Evolutionary conservation across 495 filamentous ascomycete genomes (phyloP).

Genomic region (Trichoderma erinaceum): DNA sequence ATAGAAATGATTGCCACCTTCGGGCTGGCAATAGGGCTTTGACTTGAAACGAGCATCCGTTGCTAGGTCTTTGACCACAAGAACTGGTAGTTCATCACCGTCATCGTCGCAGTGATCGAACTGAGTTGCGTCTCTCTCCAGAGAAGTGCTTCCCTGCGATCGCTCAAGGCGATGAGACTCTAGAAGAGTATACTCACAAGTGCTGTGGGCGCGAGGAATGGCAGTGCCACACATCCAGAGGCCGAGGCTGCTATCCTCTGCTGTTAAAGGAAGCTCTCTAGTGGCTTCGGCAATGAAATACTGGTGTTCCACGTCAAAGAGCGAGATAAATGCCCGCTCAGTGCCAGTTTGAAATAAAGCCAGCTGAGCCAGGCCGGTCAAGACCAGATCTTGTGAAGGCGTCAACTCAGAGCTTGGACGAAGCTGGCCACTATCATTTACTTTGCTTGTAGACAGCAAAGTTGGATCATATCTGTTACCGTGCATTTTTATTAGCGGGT

Average conservation of each 20-base stretch:
- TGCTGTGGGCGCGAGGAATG: constrained; percentile 37
- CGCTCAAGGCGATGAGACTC: background rate
- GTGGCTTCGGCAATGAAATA: constrained; percentile 62
- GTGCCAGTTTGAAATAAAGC: constrained; percentile 48
- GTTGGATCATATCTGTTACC: constrained; percentile 18
- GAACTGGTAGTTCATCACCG: constrained; percentile 29
- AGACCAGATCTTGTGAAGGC: constrained; percentile 48
- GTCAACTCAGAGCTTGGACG: constrained; percentile 21
- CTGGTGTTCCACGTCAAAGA: constrained; percentile 54
- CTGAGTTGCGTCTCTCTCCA: constrained; percentile 21
- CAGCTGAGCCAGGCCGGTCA: constrained; percentile 60
- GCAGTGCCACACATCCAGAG: constrained; percentile 36
- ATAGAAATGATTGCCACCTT: constrained; percentile 52
- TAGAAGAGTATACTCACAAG: constrained; percentile 43
- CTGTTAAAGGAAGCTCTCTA: constrained; percentile 42
- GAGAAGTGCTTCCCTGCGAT: background rate
- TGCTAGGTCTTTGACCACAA: constrained; percentile 46
- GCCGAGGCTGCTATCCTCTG: constrained; percentile 27
- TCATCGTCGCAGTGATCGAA: constrained; percentile 17
- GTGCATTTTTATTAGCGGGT: background rate
- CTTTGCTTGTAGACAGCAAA: constrained; percentile 17
- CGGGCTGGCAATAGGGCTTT: constrained; percentile 27
- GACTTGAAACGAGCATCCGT: constrained; percentile 40
- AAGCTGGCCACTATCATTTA: constrained; percentile 25
- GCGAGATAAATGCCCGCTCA: constrained; percentile 51